Evolutionary conservation across 2,329 filamentous ascomycete genomes (phyloP).

Genomic region (Tolypocladium tundrense): DNA sequence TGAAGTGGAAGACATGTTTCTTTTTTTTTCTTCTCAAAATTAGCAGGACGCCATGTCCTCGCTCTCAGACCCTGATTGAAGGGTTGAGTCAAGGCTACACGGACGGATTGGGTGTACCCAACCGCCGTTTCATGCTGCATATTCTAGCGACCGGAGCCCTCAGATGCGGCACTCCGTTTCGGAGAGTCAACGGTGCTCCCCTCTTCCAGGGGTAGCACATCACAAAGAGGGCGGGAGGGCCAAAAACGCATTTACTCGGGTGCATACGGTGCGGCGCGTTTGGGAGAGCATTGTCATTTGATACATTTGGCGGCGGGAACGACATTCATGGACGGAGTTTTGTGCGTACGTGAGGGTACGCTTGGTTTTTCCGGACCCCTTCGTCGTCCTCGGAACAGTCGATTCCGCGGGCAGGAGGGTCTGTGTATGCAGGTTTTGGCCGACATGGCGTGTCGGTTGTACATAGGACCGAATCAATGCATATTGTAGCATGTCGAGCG

Average conservation of each 20-base stretch:
- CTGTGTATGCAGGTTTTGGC: neutral
- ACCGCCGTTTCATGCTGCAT: neutral
- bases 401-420: neutral
- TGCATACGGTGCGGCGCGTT: neutral
- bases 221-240: neutral
- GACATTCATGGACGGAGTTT: neutral
- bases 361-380: neutral
- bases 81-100: neutral
- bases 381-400: neutral
- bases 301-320: neutral
- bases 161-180: neutral
- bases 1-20: neutral
- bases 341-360: neutral
- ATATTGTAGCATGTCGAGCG: neutral
- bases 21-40: neutral
- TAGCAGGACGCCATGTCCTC: neutral
- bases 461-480: neutral
- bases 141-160: neutral
- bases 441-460: neutral
- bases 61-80: neutral
- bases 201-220: neutral
- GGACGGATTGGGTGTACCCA: neutral
- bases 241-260: neutral
- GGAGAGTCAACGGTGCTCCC: neutral
- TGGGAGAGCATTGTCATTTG: neutral